Base-by-base conservation (phyloP, 768 basidiomycete genomes). In the Phylloporus scabripes region DNA sequence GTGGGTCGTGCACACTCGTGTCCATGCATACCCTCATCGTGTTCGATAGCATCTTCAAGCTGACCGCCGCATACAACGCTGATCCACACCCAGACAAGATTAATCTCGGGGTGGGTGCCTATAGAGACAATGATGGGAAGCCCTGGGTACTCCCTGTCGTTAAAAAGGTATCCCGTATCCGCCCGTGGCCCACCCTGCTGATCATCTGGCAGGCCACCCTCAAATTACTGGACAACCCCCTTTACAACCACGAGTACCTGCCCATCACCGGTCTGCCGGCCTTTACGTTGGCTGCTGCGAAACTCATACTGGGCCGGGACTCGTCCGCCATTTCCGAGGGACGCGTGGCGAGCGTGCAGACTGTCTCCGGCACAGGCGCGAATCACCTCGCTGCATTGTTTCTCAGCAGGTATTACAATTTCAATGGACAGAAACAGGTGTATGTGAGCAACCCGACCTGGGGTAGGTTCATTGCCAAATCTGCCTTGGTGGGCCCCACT, bases 361-460 rank as follows among this genome's bases (percentile, higher is more conserved):
- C 94, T 12, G 88, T 96, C 56, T 95, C 92, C 12, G 94, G 94
- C 23, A 98, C 94, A 2, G 94, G 94, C 43, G 94, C 94, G 42
- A 94, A 95, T 72, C 93, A 95, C 69, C 78, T 95, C 42, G 94
- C 83, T 21, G 93, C 84, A 2, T 70, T 92, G 45, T 96, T 96
- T 75, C 70, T 97, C 56, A 82, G 83, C 53, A 75, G 48, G 52
- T 93, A 88, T 72, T 96, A 95, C 70, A 71, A 74, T 3, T 88
- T 78, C 74, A 70, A 70, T 45, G 79, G 82, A 45, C 70, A 69
- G 42, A 85, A 87, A 59, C 78, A 75, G 54, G 70, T 96, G 53
- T 92, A 85, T 67, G 63, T 99, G 59, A 93, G 93, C 62, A 81
- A 92, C 59, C 95, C 95, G 21, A 95, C 95, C 7, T 99, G 95